A percentile compares a stretch with the other conserved stretches of the same genome.
Conservation (phyloP, 306 rosid species). For the Cucurbita ficifolia region DNA sequence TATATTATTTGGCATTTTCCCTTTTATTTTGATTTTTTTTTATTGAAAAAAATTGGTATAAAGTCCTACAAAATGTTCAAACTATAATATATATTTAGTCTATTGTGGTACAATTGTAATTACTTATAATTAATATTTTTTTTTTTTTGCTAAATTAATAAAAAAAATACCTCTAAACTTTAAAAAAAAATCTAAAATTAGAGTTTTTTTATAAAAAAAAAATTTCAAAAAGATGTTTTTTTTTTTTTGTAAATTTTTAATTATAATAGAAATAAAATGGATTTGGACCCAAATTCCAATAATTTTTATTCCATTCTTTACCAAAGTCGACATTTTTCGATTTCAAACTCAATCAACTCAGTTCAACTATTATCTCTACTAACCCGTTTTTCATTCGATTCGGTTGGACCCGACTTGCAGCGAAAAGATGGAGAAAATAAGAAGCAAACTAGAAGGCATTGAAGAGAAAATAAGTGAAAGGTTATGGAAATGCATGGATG, state of each 20-base stretch:
- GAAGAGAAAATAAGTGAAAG: slow-evolving; percentile 27
- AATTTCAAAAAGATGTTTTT: no score
- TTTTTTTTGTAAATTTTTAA: no score
- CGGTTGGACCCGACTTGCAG: not conserved
- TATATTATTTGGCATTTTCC: not conserved
- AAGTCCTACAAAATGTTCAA: no score
- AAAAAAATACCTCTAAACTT: no score
- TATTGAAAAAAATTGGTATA: no score
- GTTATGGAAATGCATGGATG: slow-evolving; percentile 11
- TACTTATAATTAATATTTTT: no score
- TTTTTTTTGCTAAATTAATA: no score
- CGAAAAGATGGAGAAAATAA: slow-evolving; percentile 36
- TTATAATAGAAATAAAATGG: no score
- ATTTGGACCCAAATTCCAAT: not conserved
- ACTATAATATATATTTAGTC: not conserved
- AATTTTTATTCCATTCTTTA: not conserved
- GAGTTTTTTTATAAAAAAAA: no score
- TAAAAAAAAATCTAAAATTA: no score
- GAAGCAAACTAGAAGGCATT: slow-evolving; percentile 39
- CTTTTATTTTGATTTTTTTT: no score
- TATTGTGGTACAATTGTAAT: not conserved
- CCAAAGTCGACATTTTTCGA: no score
- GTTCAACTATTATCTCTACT: not conserved
- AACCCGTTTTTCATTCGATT: not conserved
- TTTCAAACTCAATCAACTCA: not conserved